phyloP scores from a whole-genome alignment of 1,139 yeast species.

The Debaryomyces fabryi region DNA sequence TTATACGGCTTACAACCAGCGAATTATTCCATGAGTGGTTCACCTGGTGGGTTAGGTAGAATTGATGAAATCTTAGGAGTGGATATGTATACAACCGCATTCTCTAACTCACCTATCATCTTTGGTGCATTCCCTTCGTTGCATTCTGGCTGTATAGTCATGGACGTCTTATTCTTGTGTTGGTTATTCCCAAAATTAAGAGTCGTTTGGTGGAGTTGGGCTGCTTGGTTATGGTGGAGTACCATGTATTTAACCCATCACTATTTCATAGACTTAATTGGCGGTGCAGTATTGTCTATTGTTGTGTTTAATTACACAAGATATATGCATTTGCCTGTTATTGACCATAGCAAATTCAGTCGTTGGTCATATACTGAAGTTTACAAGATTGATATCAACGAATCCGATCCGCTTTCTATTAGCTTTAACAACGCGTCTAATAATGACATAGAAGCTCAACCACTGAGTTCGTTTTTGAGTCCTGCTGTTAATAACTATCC shows the following conservation, averaged over 20 bases:
- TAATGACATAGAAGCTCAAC: conserved; percentile 7
- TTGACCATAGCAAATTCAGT: conserved; percentile 63
- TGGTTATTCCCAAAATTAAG: conserved; percentile 76
- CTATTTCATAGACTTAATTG: conserved; percentile 88
- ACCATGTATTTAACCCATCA: conserved; percentile 97
- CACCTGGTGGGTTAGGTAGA: conserved; percentile 95
- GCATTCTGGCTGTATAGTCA: conserved; percentile 91
- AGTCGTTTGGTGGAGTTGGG: conserved; percentile 71
- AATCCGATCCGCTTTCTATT: conserved; percentile 38
- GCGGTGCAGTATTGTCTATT: conserved; percentile 81
- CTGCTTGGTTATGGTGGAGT: conserved; percentile 96
- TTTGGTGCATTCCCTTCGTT: conserved; percentile 98
- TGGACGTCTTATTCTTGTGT: conserved; percentile 85
- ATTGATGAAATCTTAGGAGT: conserved; percentile 81
- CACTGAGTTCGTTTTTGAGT: conserved; percentile 1
- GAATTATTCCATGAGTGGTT: conserved; percentile 86
- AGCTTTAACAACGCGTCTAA: conserved; percentile 13
- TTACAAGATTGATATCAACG: conserved; percentile 27
- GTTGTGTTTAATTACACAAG: conserved; percentile 73
- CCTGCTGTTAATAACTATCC: conserved; percentile 7
- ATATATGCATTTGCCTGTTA: conserved; percentile 73
- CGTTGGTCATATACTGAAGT: conserved; percentile 77
- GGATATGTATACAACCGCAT: conserved; percentile 84
- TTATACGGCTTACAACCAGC: conserved; percentile 89
- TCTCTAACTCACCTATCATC: conserved; percentile 86